phyloP scores from a whole-genome alignment of 768 basidiomycete genomes.

The Tephrocybe sp. region DNA sequence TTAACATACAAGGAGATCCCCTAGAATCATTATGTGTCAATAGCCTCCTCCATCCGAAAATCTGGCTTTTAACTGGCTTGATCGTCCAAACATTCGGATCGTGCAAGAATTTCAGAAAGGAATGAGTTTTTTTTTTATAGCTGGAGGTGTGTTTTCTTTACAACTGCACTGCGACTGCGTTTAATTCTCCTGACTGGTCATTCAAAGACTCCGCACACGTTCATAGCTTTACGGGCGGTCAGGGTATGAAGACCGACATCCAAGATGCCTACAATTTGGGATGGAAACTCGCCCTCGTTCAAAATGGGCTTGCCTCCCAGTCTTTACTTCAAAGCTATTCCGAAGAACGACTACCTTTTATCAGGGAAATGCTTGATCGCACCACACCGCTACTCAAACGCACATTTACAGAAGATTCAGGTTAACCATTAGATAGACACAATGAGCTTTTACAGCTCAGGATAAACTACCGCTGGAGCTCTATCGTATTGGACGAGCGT shows the following conservation, averaged over 20 bases:
- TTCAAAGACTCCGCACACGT: constrained; percentile 48
- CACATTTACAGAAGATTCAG: constrained; percentile 16
- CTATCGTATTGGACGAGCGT: constrained; percentile 43
- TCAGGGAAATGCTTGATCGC: constrained; percentile 40
- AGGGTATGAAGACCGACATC: constrained; percentile 22
- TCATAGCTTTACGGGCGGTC: constrained; percentile 43
- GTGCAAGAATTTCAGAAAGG: constrained; percentile 37
- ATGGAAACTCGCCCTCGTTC: constrained; percentile 44
- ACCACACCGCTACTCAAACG: constrained; percentile 28
- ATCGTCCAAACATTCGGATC: constrained; percentile 48
- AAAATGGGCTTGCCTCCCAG: constrained; percentile 30
- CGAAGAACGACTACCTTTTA: constrained; percentile 43
- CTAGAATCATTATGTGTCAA: constrained; percentile 27
- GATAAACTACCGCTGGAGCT: constrained; percentile 52
- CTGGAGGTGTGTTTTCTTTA: constrained; percentile 35
- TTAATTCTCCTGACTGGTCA: background rate
- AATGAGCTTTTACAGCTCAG: constrained; percentile 39
- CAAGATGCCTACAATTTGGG: constrained; percentile 36
- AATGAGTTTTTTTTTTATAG: constrained; percentile 45
- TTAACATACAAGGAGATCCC: constrained; percentile 24
- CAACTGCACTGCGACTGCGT: background rate
- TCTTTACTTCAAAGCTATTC: constrained; percentile 38
- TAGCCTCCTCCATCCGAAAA: background rate
- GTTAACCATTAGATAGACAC: constrained; percentile 18
- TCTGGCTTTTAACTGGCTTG: constrained; percentile 15